Evolutionary conservation across 139 green algal species (phyloP), one percentile per base, ranked within the genome.

Genomic region (Diplosphaera chodatii): DNA sequence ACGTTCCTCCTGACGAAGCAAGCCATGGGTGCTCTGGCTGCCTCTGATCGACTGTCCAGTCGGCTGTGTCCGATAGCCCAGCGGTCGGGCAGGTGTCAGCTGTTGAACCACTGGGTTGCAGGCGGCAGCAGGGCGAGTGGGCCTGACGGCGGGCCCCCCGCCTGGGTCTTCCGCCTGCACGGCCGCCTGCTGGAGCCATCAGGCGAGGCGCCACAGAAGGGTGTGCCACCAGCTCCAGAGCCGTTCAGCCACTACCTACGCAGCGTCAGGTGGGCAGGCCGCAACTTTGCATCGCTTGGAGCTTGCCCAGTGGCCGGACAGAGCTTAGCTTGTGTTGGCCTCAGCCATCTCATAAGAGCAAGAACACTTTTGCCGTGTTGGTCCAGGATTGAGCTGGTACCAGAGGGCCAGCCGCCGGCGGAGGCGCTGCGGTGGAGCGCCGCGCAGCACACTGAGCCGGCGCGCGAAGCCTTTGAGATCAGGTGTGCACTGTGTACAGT

Each of bases 161-260:
- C 67, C 55, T 74, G 67, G 72, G 69, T 66, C 28, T 34, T 76
- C 22, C 40, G 56, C 22, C 62, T 74, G 31, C 33, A 66, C 23
- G 67, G 64, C 27, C 62, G 59, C 30, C n/a, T 81, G 28, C 62
- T 80, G 18, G 68, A 74, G 10, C 40, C 32, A 55, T 25, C 34
- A 4, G 64, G 72, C 29, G 32, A 59, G 48, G 48, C 48, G 48
- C 48, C 48, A 18, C 48, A 10, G 3, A 59, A 59, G 48, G 48
- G 48, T 10, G 13, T 59, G 48, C 48, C 20, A 29, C 69, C 73
- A 37, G 25, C 31, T 4, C 37, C 40, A 32, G 27, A 74, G 31
- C 67, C 72, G 15, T 82, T 90, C 59, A 84, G 77, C 16, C 25
- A 64, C 4, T 84, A 85, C 69, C 62, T 90, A 22, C 70, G 77